Evolutionary conservation across 2,329 filamentous ascomycete species (phyloP), one percentile per base, ranked within the genome.

Genomic region (Hymenoscyphus salicellus): DNA sequence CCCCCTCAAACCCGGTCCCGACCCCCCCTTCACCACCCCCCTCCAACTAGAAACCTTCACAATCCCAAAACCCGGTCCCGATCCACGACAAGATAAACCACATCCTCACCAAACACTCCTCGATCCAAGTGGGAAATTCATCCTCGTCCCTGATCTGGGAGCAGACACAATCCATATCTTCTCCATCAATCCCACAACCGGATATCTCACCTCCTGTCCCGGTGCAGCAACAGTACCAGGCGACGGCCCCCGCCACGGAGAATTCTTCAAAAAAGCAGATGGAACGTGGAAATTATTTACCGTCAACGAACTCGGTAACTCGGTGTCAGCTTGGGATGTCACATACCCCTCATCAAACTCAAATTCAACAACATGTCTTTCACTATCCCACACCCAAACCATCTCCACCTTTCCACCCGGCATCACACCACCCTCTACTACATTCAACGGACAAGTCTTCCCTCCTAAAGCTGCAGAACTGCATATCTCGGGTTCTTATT

Each of bases 111-210:
- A 82, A 66, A 77, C 79, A 23, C 73, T 84, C 65, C 72, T 84
- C 26, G 83, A 85, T 67, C 83, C 82, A 1, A 82, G 81, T 0
- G 78, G 78, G 2, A 66, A 76, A 16, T 85, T 78, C 70, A 66
- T 84, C 11, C 66, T 85, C 23, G 77, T 80, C 28, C 82, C 83
- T 0, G 83, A 85, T 61, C 77, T 88, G 1, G 80, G 83, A 17
- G 77, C 78, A 0, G 83, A 85, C 65, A 60, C 77, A 0, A 71
- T 84, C 26, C 79, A 78, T 56, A 75, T 85, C 14, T 84, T 79
- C 69, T 66, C 72, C 43, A 79, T 83, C 66, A 74, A 82, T 65
- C 69, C 72, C 3, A 63, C 70, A 0, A 78, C 72, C 3, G 78
- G 78, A 23, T 66, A 73, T 1, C 75, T 83, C 28, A 75, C 77